These are phyloP conservation scores for Pyrus pyrifolia DNA, from an alignment of 306 rosid genomes.

Conservation along the genomic window DNA sequence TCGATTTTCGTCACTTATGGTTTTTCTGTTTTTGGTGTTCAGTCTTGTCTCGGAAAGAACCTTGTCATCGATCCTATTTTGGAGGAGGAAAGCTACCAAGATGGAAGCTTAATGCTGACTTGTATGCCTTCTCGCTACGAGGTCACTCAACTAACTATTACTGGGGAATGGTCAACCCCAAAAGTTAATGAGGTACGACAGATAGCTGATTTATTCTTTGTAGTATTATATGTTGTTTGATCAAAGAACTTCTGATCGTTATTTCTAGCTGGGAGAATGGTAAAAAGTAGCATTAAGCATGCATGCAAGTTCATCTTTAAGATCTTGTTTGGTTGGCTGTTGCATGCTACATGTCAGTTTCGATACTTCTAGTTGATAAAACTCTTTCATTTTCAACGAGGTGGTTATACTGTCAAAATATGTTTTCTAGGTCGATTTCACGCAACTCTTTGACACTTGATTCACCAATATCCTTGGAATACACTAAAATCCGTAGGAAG, in stretches of 20 bases:
- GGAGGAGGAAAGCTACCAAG: conserved; percentile 94
- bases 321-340: background rate
- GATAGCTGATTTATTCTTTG: background rate
- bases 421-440: background rate
- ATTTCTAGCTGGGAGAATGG: background rate
- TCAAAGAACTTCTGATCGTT: background rate
- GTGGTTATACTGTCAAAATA: background rate
- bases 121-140: conserved; percentile 93
- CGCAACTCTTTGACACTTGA: background rate
- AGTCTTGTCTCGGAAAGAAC: conserved; percentile 79
- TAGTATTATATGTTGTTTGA: background rate
- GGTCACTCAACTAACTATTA: conserved; percentile 83
- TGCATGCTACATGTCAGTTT: background rate
- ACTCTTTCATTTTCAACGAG: background rate
- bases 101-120: conserved; percentile 78
- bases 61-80: conserved; percentile 72
- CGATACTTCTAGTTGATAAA: background rate
- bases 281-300: background rate
- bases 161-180: conserved; percentile 90
- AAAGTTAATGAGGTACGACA: conserved; percentile 42
- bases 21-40: conserved; percentile 4
- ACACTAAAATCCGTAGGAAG: background rate
- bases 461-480: background rate
- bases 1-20: background rate
- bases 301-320: background rate